Conservation (phyloP, 805 yeast genomes). For the Priceomyces fermenticarens region DNA sequence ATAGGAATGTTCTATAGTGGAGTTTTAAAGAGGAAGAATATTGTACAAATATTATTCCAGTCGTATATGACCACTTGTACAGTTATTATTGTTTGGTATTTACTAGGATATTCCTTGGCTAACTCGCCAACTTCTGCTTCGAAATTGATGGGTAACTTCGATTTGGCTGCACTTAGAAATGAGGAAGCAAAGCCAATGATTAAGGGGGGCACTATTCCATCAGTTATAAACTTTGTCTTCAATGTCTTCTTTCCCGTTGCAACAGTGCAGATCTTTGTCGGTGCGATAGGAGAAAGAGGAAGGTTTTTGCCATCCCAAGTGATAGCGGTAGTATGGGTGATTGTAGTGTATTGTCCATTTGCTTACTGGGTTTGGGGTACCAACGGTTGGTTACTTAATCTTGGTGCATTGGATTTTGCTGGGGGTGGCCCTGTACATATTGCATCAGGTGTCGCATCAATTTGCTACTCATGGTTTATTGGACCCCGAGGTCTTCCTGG, state of each 20-base stretch:
- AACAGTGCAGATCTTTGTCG: conserved; percentile 46
- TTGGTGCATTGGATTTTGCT: conserved; percentile 47
- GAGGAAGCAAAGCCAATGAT: conserved; percentile 37
- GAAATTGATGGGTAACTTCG: conserved; percentile 31
- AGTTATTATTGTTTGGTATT: conserved; percentile 41
- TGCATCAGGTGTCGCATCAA: conserved; percentile 41
- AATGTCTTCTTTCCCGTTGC: conserved; percentile 48
- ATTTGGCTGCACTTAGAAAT: conserved; percentile 36
- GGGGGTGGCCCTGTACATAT: conserved; percentile 52
- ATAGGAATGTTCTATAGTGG: conserved; percentile 48
- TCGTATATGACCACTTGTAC: conserved; percentile 39
- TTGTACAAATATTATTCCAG: conserved; percentile 44
- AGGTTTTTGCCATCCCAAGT: conserved; percentile 39
- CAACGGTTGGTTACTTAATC: conserved; percentile 42
- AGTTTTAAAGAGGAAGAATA: conserved; percentile 37
- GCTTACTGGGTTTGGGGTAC: conserved; percentile 48
- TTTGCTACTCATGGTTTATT: conserved; percentile 39
- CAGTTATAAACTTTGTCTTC: conserved; percentile 43
- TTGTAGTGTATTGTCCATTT: conserved; percentile 44
- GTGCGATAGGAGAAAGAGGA: conserved; percentile 43
- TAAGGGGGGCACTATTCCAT: conserved; percentile 48
- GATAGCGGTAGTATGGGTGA: conserved; percentile 38
- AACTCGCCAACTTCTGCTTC: conserved; percentile 30
- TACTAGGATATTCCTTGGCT: conserved; percentile 46
- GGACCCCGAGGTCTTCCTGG: conserved; percentile 36